Base-by-base conservation (phyloP, 352 stramenopile species). In the Albugo laibachii region DNA sequence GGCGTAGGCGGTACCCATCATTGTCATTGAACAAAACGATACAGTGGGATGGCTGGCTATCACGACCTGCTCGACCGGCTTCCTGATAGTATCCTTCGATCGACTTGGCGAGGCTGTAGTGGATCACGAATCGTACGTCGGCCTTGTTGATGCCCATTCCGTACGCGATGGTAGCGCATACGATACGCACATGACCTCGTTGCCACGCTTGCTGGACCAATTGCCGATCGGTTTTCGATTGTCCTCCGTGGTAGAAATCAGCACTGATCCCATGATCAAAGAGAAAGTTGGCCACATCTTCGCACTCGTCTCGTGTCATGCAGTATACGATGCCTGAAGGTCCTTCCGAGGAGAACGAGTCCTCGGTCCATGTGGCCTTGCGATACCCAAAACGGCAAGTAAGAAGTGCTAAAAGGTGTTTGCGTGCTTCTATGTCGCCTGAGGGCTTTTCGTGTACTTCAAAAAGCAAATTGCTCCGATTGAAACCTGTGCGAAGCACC, bases 51-150 rank as follows among this genome's bases (percentile, higher is more conserved):
- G 80, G 55, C 1, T 87, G 57, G 8, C 94, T 94, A 63, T 98
- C 94, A 27, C 94, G 72, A 36, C 95, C 95, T 37, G 87, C 95
- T 41, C 95, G 68, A 6, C 95, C 95, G 13, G 79, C 92, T 65
- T 99, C 93, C 65, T 98, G 94, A 55, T 97, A 98, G 55, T 98
- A 98, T 0, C 82, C 92, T 66, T 98, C 94, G 36, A 98, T 61
- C 10, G 78, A 94, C 62, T 86, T 86, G 2, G 70, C 81, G 3
- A 88, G 54, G 5, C 71, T 83, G 44, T 86, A 91, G 55, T 96
- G 83, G 18, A 95, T 73, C 0, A 95, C 83, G 45, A 93, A 95
- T 21, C 81, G 80, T 39, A 95, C 82, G 43, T 94, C 74, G 8
- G 86, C 81, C 45, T 96, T 95, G 64, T 96, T 94, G 54, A 96